Evolutionary conservation across 306 rosid species (phyloP).

Genomic region (Begonia fuchsioides): DNA sequence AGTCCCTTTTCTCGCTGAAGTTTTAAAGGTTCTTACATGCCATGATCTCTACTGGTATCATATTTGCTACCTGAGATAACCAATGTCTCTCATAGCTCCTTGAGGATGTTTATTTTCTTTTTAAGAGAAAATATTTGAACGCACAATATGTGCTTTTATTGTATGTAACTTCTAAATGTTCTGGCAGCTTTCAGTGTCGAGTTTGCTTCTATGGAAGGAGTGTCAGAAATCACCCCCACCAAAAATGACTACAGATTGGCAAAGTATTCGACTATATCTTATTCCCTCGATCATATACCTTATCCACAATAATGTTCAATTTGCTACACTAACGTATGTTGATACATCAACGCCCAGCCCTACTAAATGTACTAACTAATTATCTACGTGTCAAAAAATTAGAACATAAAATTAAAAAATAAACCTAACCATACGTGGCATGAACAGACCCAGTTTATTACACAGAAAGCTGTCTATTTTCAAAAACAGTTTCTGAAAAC

Average conservation of each 20-base stretch:
- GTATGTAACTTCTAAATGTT: constrained; percentile 3
- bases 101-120: not conserved
- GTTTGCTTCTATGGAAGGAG: constrained; percentile 70
- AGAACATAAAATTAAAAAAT: too few species aligned
- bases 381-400: too few species aligned
- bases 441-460: too few species aligned
- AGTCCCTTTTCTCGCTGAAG: constrained; percentile 82
- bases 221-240: constrained; percentile 40
- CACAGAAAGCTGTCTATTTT: too few species aligned
- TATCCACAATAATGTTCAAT: constrained; percentile 75
- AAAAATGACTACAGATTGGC: constrained; percentile 86
- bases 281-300: constrained; percentile 79
- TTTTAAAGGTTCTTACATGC: constrained; percentile 40
- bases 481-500: too few species aligned
- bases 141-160: not conserved
- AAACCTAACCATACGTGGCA: too few species aligned
- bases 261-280: constrained; percentile 47
- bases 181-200: constrained; percentile 64
- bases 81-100: not conserved
- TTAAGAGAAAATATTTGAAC: not conserved
- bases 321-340: constrained; percentile 75
- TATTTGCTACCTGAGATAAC: too few species aligned
- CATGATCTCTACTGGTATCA: not conserved
- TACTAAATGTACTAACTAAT: too few species aligned
- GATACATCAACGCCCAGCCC: constrained; percentile 93